Base-by-base conservation (phyloP, 805 yeast genomes). In the Zygoascus flipseniorum region DNA sequence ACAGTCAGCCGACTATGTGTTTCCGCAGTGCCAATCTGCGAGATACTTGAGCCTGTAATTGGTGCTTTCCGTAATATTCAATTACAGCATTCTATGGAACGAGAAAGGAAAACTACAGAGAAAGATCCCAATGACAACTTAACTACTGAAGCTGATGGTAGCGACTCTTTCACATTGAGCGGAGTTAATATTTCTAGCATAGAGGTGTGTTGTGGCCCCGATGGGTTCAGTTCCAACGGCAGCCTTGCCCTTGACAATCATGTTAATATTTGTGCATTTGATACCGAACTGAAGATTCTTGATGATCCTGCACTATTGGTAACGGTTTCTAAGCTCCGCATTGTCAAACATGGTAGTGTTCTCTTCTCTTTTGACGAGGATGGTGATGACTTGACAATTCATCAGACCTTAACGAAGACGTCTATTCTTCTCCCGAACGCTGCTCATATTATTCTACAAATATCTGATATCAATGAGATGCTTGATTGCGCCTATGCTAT, bases 341-440 rank as follows among this genome's bases (percentile, higher is more conserved):
- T 32, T 4, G 5, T 19, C 2, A 19, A 19, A 11, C 19, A 13
- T 18, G 45, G 31, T 28, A 14, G 31, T 13, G 11, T 11, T 20
- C 14, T 48, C 14, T 37, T 48, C 44, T 20, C 31, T 10, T 48
- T 48, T 32, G 16, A 37, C 35, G 53, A 52, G 2, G 48, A 54
- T 4, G 52, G 14, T 13, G 55, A 51, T 35, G 56, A 54, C 35
- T 10, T 54, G 9, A 44, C 54, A 9, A 16, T 37, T 26, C 54
- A 48, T n/a, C 13, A 47, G 16, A 50, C 49, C 13, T 26, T 20
- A 6, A 19, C 43, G 16, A 19, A 20, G 19, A 14, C 35, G 2
- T 32, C 44, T 3, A 49, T 49, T 2, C 43, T 54, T 11, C 48
- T 54, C 9, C 57, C 57, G 16, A 50, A 50, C 8, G 32, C 47